A percentile compares a stretch with the other conserved stretches of the same genome.
Conservation (phyloP, 495 filamentous ascomycete species). For the Clohesyomyces aquaticus region DNA sequence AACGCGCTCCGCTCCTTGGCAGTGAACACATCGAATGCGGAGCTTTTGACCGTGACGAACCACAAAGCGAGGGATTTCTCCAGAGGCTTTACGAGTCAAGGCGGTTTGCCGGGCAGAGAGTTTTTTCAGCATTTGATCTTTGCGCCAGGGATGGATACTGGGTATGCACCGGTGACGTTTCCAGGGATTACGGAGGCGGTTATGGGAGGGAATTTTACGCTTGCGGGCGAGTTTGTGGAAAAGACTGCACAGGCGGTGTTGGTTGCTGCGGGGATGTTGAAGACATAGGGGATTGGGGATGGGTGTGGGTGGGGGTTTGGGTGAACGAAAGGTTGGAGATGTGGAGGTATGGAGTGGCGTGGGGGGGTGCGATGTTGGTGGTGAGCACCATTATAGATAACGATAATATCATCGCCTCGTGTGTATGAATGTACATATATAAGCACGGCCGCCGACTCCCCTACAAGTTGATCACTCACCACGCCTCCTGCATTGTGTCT, state of each 20-base stretch:
- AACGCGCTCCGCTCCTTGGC: constrained; percentile 24
- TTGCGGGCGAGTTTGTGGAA: constrained; percentile 36
- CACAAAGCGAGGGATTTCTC: constrained; percentile 37
- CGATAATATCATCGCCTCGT: too few species aligned
- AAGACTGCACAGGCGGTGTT: constrained; percentile 34
- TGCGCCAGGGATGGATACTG: constrained; percentile 37
- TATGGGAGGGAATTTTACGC: constrained; percentile 19
- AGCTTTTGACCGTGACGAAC: constrained; percentile 34
- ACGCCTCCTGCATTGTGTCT: too few species aligned
- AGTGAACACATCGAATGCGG: constrained; percentile 14
- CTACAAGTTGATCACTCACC: too few species aligned
- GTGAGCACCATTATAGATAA: too few species aligned
- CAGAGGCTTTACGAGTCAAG: constrained; percentile 35
- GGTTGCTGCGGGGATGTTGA: constrained; percentile 35
- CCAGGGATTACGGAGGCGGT: constrained; percentile 37
- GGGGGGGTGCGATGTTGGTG: too few species aligned
- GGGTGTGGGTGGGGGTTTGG: too few species aligned
- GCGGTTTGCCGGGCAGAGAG: constrained; percentile 34
- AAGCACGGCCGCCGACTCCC: too few species aligned
- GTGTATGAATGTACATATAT: too few species aligned
- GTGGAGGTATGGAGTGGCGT: too few species aligned
- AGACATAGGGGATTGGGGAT: constrained; percentile 35
- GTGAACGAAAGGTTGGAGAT: too few species aligned
- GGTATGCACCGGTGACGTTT: constrained; percentile 38
- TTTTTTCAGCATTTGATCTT: constrained; percentile 38